Conservation (phyloP, 805 yeast species). For the Nakazawaea ishiwadae region DNA sequence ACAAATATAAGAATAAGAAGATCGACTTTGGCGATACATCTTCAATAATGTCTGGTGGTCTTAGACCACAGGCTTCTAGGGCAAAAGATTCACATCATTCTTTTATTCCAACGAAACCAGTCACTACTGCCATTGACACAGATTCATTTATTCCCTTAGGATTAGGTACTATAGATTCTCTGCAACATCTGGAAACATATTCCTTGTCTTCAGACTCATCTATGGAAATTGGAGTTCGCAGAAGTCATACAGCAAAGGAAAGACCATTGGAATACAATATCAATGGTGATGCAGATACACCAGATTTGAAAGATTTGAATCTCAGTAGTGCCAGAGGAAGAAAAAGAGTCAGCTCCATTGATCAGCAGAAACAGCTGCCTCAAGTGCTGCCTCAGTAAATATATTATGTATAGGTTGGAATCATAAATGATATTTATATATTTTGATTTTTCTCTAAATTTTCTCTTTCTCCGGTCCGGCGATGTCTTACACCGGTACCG, state of each 20-base stretch:
- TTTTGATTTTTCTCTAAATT: too few relatives aligned
- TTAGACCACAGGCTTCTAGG: background rate
- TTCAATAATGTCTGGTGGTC: background rate
- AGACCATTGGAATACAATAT: background rate
- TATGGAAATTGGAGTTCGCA: background rate
- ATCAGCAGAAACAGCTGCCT: too few relatives aligned
- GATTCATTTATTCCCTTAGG: conserved; percentile 4
- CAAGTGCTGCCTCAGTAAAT: too few relatives aligned
- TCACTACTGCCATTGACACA: background rate
- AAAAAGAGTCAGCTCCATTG: conserved; percentile 1
- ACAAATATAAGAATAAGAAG: conserved; percentile 1
- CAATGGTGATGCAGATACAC: background rate
- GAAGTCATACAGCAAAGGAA: conserved; percentile 9
- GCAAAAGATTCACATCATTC: conserved; percentile 1
- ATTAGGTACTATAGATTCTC: background rate
- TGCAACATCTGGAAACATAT: background rate
- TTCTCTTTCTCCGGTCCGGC: background rate
- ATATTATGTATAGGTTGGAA: too few relatives aligned
- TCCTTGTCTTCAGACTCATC: conserved; percentile 10
- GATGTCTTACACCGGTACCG: background rate
- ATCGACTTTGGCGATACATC: background rate
- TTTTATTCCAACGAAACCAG: background rate
- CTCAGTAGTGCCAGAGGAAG: background rate
- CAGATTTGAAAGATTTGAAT: background rate
- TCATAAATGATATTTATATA: too few relatives aligned